phyloP scores from a whole-genome alignment of 2,329 filamentous ascomycete species.

The Scedosporium aurantiacum region DNA sequence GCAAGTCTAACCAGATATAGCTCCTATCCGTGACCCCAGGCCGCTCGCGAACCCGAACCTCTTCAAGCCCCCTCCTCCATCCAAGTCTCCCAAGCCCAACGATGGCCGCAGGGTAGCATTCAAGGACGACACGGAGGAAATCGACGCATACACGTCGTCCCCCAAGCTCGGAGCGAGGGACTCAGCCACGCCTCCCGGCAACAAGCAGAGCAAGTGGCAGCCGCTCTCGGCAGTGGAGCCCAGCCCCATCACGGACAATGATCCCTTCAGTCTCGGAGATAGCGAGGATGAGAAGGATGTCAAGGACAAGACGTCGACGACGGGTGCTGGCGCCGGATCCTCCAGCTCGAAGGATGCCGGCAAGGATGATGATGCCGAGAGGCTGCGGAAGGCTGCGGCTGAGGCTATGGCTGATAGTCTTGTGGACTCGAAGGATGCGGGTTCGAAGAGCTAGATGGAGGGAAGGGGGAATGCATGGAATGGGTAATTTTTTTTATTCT shows the following conservation, averaged over 20 bases:
- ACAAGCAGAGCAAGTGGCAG: slow-evolving; percentile 91
- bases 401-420: slow-evolving; percentile 49
- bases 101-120: slow-evolving; percentile 46
- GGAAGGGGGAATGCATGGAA: not conserved
- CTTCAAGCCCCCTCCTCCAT: slow-evolving; percentile 56
- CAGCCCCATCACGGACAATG: slow-evolving; percentile 75
- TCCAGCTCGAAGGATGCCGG: slow-evolving; percentile 25
- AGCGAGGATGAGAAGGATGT: slow-evolving; percentile 82
- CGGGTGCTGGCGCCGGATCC: slow-evolving; percentile 38
- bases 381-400: slow-evolving; percentile 53
- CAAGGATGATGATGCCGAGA: slow-evolving; percentile 48
- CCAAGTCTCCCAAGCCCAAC: slow-evolving; percentile 36
- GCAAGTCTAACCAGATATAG: slow-evolving; percentile 23
- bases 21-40: slow-evolving; percentile 43
- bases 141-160: slow-evolving; percentile 60
- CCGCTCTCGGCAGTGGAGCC: slow-evolving; percentile 75
- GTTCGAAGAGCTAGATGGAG: slow-evolving; percentile 19
- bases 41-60: slow-evolving; percentile 66
- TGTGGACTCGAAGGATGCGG: slow-evolving; percentile 26
- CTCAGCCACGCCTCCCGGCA: slow-evolving; percentile 26
- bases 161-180: slow-evolving; percentile 45
- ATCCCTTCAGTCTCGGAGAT: slow-evolving; percentile 92
- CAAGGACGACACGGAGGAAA: slow-evolving; percentile 62
- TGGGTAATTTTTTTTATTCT: not conserved
- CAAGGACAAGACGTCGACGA: slow-evolving; percentile 21